Evolutionary conservation across 2,329 filamentous ascomycete genomes (phyloP).

Genomic region (Exophiala viscosa): DNA sequence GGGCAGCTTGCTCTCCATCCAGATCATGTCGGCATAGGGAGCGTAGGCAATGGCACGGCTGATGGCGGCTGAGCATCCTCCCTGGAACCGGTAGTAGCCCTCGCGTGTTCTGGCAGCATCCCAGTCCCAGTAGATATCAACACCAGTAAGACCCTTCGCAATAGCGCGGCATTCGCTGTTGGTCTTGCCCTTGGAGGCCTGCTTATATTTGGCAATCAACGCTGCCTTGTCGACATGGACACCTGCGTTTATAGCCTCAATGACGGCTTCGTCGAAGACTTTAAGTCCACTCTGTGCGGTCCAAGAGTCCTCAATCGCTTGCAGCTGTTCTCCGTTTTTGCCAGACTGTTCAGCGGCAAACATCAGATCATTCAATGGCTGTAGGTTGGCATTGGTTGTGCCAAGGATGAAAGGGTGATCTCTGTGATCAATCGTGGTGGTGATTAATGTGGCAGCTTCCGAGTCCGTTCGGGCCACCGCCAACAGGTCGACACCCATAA

Average conservation of each 20-base stretch:
- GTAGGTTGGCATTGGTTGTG: constrained; percentile 75
- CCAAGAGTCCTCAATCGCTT: constrained; percentile 92
- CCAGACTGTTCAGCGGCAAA: constrained; percentile 74
- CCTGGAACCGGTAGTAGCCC: constrained; percentile 89
- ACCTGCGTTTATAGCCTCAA: constrained; percentile 71
- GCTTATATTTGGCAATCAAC: constrained; percentile 64
- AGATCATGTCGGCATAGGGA: constrained; percentile 91
- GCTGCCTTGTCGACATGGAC: constrained; percentile 65
- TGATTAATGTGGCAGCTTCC: constrained; percentile 95
- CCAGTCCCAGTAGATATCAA: constrained; percentile 91
- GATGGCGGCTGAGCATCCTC: constrained; percentile 85
- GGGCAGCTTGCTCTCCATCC: constrained; percentile 98
- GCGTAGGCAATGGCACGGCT: constrained; percentile 89
- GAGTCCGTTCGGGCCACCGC: constrained; percentile 94
- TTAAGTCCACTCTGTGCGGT: constrained; percentile 71
- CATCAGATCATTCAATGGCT: constrained; percentile 89
- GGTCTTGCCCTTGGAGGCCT: constrained; percentile 73
- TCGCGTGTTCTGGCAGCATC: constrained; percentile 88
- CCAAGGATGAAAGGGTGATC: constrained; percentile 94
- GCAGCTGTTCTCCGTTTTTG: constrained; percentile 74
- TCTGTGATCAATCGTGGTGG: constrained; percentile 89
- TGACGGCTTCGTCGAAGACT: constrained; percentile 86
- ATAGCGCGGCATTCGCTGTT: constrained; percentile 76
- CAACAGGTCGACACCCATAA: constrained; percentile 92
- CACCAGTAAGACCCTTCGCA: constrained; percentile 71